Base-by-base conservation (phyloP, 2,329 filamentous ascomycete genomes). In the Zasmidium angulare region DNA sequence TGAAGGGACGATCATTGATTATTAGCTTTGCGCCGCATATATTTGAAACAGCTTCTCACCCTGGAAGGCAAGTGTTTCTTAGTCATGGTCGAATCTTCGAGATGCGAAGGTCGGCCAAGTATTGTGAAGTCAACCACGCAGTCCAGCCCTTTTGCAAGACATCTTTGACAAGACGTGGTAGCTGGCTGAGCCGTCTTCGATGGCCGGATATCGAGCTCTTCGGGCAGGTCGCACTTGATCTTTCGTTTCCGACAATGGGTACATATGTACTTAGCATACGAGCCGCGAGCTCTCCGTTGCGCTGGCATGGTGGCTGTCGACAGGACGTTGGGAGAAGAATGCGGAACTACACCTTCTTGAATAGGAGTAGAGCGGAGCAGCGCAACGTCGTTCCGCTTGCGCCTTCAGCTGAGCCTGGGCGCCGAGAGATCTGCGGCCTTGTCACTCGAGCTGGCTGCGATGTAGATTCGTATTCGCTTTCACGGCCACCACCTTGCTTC, bases 181-280 rank as follows among this genome's bases (percentile, higher is more conserved):
- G 11, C 36, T 17, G 64, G 51, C 50, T 63, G 62, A 7, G 58
- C 55, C 17, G n/a, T 14, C 6, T 43, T 40, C 19, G 58, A 61
- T 22, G 58, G 60, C 31, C 59, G 50, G 11, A 63, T 48, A 7
- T 11, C 20, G 17, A 29, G 50, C n/a, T 64, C 48, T 14, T 59
- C 24, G 2, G 63, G 63, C 11, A 66, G 50, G 12, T 50, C 48
- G 29, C 63, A 66, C 58, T 65, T 66, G 50, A 66, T 66, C 47
- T 65, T 66, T 3, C 64, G 56, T 17, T 26, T 50, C 20, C 63
- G 57, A 56, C 64, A 66, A 22, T 63, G 59, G 22, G 57, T 55
- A 31, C 64, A 66, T 12, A 65, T 63, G 1, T 63, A 55, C 46
- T 63, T 66, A 3, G 63, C 53, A 48, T 66, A 66, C 43, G 51